Conservation (phyloP, 306 rosid genomes). For the Hippophae tibetana region DNA sequence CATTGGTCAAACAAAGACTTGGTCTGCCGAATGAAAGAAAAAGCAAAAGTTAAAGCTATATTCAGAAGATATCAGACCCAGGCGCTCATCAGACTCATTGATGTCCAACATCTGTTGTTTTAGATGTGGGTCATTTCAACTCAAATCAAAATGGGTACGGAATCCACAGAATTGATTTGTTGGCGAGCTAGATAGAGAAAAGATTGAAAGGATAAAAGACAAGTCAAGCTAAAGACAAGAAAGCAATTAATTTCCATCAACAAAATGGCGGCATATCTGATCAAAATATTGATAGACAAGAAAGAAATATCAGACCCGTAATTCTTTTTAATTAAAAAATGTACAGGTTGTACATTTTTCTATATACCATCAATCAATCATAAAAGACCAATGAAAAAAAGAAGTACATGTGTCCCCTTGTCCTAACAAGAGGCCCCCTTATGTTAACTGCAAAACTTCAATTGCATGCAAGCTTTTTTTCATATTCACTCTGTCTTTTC, state of each 20-base stretch:
- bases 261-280: conserved; percentile 92
- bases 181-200: background rate
- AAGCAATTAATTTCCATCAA: conserved; percentile 28
- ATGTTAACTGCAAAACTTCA: too few relatives aligned
- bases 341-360: conserved; percentile 26
- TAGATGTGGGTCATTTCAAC: conserved; percentile 29
- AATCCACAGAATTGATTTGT: background rate
- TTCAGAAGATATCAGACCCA: conserved; percentile 18
- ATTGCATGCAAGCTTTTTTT: conserved; percentile 13
- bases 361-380: conserved; percentile 58
- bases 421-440: too few relatives aligned
- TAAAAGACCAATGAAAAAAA: too few relatives aligned
- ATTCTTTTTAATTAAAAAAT: conserved; percentile 1
- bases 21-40: conserved; percentile 45
- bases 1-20: conserved; percentile 58
- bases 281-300: conserved; percentile 42
- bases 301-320: conserved; percentile 5
- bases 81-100: conserved; percentile 16
- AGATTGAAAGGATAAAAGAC: background rate
- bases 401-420: too few relatives aligned
- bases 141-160: conserved; percentile 20
- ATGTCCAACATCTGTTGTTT: conserved; percentile 13
- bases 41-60: conserved; percentile 57
- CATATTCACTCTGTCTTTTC: conserved; percentile 2
- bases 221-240: background rate